These are phyloP conservation scores for Annona cherimola DNA, from an alignment of 164 flowering plant species.

Conservation along the genomic window DNA sequence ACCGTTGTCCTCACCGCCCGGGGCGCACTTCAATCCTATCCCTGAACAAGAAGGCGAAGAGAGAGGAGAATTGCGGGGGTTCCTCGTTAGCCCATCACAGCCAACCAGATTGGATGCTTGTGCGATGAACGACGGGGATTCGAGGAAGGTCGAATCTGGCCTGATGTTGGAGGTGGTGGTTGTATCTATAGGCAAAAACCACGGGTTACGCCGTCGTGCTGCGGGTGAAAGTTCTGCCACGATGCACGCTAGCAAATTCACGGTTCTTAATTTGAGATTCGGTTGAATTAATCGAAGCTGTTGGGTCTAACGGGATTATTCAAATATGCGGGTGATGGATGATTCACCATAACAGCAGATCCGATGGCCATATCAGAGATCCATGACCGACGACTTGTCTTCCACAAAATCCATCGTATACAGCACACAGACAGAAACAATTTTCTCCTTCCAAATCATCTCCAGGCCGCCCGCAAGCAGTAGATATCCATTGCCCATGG, in stretches of 20 bases:
- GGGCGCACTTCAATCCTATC: slow-evolving; percentile 41
- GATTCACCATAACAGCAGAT: no score
- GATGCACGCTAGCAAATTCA: slow-evolving; percentile 29
- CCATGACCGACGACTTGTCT: no score
- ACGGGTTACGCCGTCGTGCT: slow-evolving; percentile 64
- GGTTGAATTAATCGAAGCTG: no score
- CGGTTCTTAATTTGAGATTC: no score
- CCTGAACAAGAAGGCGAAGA: slow-evolving; percentile 63
- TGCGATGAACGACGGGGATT: slow-evolving; percentile 3
- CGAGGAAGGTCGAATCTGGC: slow-evolving; percentile 38
- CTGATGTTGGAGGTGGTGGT: slow-evolving; percentile 62
- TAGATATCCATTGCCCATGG: no score
- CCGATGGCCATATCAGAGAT: no score
- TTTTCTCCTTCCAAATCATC: no score
- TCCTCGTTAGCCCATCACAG: slow-evolving; percentile 47
- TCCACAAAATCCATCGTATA: no score
- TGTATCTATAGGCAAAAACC: slow-evolving; percentile 38
- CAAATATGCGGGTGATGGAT: no score
- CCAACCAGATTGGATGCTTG: slow-evolving; percentile 4
- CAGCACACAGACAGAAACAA: no score
- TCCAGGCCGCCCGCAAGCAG: no score
- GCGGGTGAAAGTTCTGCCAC: slow-evolving; percentile 54
- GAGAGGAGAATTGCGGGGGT: slow-evolving; percentile 62
- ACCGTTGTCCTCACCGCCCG: slow-evolving; percentile 50
- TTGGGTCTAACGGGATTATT: no score